phyloP scores from a whole-genome alignment of 371 early-diverging fungal genomes.

The Synchytrium microbalum region DNA sequence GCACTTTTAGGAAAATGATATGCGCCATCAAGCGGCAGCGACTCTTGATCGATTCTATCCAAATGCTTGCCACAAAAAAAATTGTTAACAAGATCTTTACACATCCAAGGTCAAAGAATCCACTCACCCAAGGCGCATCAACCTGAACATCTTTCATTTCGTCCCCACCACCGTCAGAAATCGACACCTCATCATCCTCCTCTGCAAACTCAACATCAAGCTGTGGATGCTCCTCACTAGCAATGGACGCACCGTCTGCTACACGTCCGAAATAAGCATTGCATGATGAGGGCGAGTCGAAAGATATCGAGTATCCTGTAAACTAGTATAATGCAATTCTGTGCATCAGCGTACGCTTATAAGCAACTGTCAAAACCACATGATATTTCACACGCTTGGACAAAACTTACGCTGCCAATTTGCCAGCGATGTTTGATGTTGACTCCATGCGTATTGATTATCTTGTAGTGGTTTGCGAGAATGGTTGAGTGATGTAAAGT shows the following conservation, averaged over 20 bases:
- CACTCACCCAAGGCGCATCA: slow-evolving; percentile 22
- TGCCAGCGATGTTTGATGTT: background rate
- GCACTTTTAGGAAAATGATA: slow-evolving; percentile 11
- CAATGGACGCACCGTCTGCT: background rate
- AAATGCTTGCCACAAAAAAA: slow-evolving; percentile 11
- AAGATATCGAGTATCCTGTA: background rate
- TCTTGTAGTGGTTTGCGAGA: background rate
- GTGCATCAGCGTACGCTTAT: background rate
- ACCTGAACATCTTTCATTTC: slow-evolving; percentile 9
- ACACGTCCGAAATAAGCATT: background rate
- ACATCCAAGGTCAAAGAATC: too few relatives aligned
- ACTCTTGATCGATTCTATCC: slow-evolving; percentile 22
- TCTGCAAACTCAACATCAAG: slow-evolving; percentile 6
- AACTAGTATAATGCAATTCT: background rate
- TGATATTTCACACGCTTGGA: too few relatives aligned
- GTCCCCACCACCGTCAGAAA: background rate
- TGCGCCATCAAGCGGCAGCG: slow-evolving; percentile 14
- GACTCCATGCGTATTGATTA: background rate
- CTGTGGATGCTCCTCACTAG: too few relatives aligned
- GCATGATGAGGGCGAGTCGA: background rate
- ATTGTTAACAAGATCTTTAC: background rate
- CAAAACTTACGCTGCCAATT: background rate
- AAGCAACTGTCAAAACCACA: too few relatives aligned
- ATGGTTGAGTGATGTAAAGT: too few relatives aligned
- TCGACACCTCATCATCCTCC: background rate